phyloP scores from a whole-genome alignment of 129 eudicot species.

The Lonicera japonica region DNA sequence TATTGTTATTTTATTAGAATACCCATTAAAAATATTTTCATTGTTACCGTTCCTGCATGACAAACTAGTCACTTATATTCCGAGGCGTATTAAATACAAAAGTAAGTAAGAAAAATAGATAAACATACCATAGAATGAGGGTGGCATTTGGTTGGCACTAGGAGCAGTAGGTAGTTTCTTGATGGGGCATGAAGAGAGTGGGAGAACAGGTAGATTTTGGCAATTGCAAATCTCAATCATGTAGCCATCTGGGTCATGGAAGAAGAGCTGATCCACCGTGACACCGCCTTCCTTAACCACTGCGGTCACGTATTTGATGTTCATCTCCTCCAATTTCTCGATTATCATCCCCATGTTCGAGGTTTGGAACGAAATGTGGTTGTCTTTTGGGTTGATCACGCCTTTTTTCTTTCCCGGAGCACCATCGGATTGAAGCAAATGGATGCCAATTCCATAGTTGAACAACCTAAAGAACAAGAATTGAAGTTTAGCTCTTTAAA shows the following conservation, averaged over 20 bases:
- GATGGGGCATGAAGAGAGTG: slow-evolving; percentile 50
- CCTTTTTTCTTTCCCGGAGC: slow-evolving; percentile 27
- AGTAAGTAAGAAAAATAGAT: background rate
- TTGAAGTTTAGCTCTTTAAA: background rate
- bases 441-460: slow-evolving; percentile 76
- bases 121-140: slow-evolving; percentile 23
- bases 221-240: slow-evolving; percentile 90
- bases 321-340: slow-evolving; percentile 39
- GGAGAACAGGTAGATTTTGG: slow-evolving; percentile 60
- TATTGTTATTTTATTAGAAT: too few relatives aligned
- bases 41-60: too few relatives aligned
- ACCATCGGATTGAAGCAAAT: slow-evolving; percentile 53
- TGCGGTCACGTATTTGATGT: slow-evolving; percentile 48
- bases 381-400: slow-evolving; percentile 70
- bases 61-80: background rate
- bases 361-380: slow-evolving; percentile 78
- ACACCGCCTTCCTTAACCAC: slow-evolving; percentile 63
- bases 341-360: slow-evolving; percentile 51
- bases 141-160: background rate
- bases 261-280: slow-evolving; percentile 67
- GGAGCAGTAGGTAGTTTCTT: slow-evolving; percentile 17
- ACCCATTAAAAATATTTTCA: background rate
- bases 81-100: background rate
- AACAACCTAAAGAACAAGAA: slow-evolving; percentile 41
- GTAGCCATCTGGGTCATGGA: slow-evolving; percentile 77